These are phyloP conservation scores for Pulveroboletus sp. DNA, from an alignment of 768 basidiomycete species.

Conservation along the genomic window DNA sequence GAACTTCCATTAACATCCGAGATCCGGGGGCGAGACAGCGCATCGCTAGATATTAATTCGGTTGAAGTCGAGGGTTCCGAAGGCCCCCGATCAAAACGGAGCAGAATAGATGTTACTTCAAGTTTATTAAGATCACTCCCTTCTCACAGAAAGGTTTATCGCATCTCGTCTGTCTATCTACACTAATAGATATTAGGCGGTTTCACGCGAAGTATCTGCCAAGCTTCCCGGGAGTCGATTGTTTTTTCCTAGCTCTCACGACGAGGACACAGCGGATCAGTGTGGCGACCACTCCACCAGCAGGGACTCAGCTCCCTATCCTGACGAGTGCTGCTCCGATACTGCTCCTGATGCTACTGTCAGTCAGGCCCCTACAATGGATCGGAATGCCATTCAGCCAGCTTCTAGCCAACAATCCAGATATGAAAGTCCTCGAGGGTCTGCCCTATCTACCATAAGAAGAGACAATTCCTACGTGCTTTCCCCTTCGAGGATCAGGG, in stretches of 20 bases:
- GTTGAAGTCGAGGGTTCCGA: slow-evolving; percentile 32
- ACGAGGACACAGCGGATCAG: slow-evolving; percentile 7
- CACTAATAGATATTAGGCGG: slow-evolving; percentile 10
- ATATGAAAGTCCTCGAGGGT: neutral
- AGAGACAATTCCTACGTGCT: slow-evolving; percentile 10
- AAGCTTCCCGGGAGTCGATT: slow-evolving; percentile 6
- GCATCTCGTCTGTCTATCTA: neutral
- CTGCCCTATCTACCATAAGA: neutral
- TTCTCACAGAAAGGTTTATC: slow-evolving; percentile 15
- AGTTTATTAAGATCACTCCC: neutral
- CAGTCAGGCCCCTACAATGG: neutral
- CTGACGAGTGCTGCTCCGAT: slow-evolving; percentile 31
- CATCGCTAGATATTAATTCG: slow-evolving; percentile 31
- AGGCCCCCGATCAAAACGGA: slow-evolving; percentile 17
- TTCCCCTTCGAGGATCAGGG: slow-evolving; percentile 23
- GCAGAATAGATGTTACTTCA: neutral
- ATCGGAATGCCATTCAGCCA: slow-evolving; percentile 1
- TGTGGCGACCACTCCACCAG: neutral
- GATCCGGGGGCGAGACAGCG: slow-evolving; percentile 30
- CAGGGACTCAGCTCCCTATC: slow-evolving; percentile 4
- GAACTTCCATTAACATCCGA: slow-evolving; percentile 33
- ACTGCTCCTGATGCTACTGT: slow-evolving; percentile 13
- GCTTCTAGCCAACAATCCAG: slow-evolving; percentile 5
- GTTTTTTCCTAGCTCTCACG: slow-evolving; percentile 16
- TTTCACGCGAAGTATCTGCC: neutral